Conservation (phyloP, 352 stramenopile species). For the Elongisporangium prolatum region DNA sequence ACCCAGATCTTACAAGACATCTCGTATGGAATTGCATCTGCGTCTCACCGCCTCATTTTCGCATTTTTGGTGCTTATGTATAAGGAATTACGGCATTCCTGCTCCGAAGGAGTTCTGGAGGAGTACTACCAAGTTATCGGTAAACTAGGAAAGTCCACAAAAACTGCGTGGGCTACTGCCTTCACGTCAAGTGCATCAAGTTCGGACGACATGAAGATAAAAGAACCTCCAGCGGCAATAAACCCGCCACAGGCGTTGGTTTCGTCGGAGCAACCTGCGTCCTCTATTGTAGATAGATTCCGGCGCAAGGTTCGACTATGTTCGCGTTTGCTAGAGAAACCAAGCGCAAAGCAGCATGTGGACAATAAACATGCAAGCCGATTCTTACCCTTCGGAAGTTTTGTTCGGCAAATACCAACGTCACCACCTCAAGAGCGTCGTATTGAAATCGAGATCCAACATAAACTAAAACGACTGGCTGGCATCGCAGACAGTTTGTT, state of each 20-base stretch:
- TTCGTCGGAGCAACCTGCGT: background rate
- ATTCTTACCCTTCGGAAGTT: background rate
- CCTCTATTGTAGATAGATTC: constrained; percentile 22
- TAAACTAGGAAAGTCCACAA: background rate
- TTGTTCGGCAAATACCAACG: background rate
- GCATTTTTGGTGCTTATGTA: background rate
- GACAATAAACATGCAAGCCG: background rate
- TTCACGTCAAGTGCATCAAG: background rate
- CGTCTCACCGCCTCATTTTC: background rate
- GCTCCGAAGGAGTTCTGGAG: background rate
- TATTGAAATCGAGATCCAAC: background rate
- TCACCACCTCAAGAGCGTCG: background rate
- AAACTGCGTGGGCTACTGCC: background rate
- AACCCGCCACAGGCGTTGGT: background rate
- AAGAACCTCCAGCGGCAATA: background rate
- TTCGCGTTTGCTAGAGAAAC: constrained; percentile 16
- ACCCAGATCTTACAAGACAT: background rate
- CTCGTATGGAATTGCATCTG: background rate
- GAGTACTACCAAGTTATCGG: background rate
- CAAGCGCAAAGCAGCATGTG: background rate
- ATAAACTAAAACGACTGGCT: background rate
- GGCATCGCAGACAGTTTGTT: background rate
- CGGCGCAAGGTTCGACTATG: constrained; percentile 30
- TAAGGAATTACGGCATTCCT: background rate
- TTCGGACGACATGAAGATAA: background rate